Evolutionary conservation across 768 basidiomycete genomes (phyloP).

Genomic region (Auriscalpium orientale): DNA sequence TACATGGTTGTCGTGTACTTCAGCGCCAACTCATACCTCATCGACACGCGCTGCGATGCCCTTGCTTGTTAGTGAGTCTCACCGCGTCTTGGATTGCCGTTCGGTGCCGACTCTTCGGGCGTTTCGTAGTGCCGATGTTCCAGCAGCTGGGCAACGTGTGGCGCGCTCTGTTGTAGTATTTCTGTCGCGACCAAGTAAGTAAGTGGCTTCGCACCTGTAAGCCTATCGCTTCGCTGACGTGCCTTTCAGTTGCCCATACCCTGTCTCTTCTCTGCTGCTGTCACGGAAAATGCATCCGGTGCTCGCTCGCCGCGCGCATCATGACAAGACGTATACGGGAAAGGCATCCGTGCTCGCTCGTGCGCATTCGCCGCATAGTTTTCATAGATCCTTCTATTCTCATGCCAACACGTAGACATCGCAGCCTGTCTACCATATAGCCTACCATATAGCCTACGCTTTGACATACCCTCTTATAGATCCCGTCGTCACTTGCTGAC

Average conservation of each 20-base stretch:
- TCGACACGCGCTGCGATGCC: slow-evolving; percentile 41
- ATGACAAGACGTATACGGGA: too few relatives aligned
- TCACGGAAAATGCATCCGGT: slow-evolving; percentile 29
- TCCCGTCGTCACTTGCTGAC: too few relatives aligned
- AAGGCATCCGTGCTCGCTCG: too few relatives aligned
- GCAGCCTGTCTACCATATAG: too few relatives aligned
- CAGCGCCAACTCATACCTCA: slow-evolving; percentile 33
- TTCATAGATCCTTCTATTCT: too few relatives aligned
- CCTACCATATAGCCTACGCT: too few relatives aligned
- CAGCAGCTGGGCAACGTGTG: slow-evolving; percentile 32
- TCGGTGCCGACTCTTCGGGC: not conserved
- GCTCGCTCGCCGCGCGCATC: slow-evolving; percentile 28
- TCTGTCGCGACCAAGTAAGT: slow-evolving; percentile 27
- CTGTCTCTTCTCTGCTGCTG: slow-evolving; percentile 35
- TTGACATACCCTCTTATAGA: too few relatives aligned
- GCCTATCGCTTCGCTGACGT: not conserved
- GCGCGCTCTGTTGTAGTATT: slow-evolving; percentile 30
- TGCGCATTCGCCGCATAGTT: too few relatives aligned
- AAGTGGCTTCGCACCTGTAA: slow-evolving; percentile 5
- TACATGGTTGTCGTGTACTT: slow-evolving; percentile 33
- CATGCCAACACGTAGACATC: too few relatives aligned
- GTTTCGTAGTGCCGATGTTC: slow-evolving; percentile 27
- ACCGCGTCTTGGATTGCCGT: not conserved
- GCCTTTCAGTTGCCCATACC: slow-evolving; percentile 18
- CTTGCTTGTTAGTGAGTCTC: slow-evolving; percentile 20